Evolutionary conservation across 2,329 filamentous ascomycete species (phyloP).

Genomic region (Alternaria angustiovoidea): DNA sequence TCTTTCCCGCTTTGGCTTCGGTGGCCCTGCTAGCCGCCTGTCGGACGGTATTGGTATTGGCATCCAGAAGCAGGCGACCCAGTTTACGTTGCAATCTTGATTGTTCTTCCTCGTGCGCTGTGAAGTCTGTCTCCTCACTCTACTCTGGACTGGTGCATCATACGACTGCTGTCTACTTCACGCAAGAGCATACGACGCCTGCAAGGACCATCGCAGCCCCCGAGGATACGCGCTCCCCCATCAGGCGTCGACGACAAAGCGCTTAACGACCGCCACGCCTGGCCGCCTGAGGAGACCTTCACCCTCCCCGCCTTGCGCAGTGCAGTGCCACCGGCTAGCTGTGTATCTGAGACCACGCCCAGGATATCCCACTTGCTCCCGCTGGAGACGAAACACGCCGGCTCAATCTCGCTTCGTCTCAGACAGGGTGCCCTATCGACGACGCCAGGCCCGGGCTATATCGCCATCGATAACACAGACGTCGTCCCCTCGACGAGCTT

Average conservation of each 20-base stretch:
- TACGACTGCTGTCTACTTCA: not conserved
- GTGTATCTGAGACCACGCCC: conserved; percentile 35
- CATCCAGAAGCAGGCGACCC: conserved; percentile 9
- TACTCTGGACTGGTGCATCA: not conserved
- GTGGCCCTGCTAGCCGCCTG: conserved; percentile 23
- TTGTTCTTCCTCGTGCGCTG: not conserved
- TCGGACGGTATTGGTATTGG: conserved; percentile 15
- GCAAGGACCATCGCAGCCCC: conserved; percentile 13
- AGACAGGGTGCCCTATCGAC: conserved; percentile 39
- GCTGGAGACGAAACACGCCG: conserved; percentile 40
- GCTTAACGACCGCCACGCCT: conserved; percentile 17
- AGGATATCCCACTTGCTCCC: conserved; percentile 23
- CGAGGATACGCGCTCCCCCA: conserved; percentile 13
- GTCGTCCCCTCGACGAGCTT: conserved; percentile 29
- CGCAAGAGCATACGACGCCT: not conserved
- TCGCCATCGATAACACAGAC: conserved; percentile 24
- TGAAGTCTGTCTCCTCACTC: not conserved
- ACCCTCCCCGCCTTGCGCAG: conserved; percentile 11
- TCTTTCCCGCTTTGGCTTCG: conserved; percentile 19
- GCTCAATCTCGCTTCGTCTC: conserved; percentile 51
- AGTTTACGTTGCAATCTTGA: not conserved
- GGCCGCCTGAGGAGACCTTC: conserved; percentile 12
- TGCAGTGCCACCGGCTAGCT: conserved; percentile 13
- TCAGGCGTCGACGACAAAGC: conserved; percentile 22
- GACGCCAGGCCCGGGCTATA: conserved; percentile 17